Evolutionary conservation across 2,329 filamentous ascomycete genomes (phyloP), one percentile per base, ranked within the genome.

Genomic region (Aspergillus eucalypticola): DNA sequence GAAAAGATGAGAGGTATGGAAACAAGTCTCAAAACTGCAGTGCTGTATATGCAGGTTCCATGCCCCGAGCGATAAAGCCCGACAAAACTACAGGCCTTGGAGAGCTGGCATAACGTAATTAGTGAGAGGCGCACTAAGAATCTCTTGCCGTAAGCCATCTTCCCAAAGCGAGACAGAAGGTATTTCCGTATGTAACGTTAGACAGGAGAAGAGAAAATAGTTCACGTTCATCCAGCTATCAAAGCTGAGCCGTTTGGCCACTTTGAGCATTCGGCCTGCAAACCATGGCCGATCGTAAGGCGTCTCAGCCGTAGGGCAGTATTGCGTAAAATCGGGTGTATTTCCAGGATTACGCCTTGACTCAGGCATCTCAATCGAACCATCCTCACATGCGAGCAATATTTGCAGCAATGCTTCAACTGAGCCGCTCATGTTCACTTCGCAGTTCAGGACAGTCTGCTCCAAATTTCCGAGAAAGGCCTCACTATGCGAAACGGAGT

Each of bases 381-480:
- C 67, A 61, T 76, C 71, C 10, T 76, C 73, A 54, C 71, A 76
- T 55, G 69, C 68, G 0, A 78, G 66, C 21, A 79, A 65, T 13
- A 76, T 77, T 59, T 78, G 76, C 8, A 78, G 65, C 2, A 76
- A 65, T 4, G 76, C 73, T 56, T 79, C 75, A 2, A 76, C 67
- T 1, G 75, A 77, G n/a, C 71, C 69, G 44, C 71, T 75, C 60
- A 72, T 68, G 54, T 72, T 70, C 17, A 78, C 70, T 59, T 76
- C 74, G 56, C 72, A 76, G 44, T 73, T 66, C 8, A 69, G 60
- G 23, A 78, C 62, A 21, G 70, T 69, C 42, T 68, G 67, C 46
- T 73, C 65, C 5, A 76, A 63, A 7, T 69, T 72, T 29, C 51
- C 52, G n/a, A 78, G 69, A 58, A 78, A 78, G 5, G 64, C 62